Evolutionary conservation across 306 rosid genomes (phyloP), one percentile per base, ranked within the genome.

Genomic region (Acacia melanoxylon): DNA sequence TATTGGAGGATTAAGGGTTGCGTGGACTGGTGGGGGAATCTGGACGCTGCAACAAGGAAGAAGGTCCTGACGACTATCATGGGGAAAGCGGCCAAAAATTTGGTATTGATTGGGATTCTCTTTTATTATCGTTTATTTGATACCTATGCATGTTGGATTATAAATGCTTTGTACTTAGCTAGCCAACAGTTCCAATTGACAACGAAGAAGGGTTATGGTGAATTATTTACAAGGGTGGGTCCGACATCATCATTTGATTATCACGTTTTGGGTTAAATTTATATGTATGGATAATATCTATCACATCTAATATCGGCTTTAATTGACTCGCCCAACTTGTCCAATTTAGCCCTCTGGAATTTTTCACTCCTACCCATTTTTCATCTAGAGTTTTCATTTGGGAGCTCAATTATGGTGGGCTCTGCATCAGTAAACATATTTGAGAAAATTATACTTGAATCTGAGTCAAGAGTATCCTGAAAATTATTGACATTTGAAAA

Each of bases 1-100:
- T 89, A 66, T 79, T 91, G 92, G 91, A 87, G 94, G 88, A 89
- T 89, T 86, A 89, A 87, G 70, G 89, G 94, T 58, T 67, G 72
- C 25, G n/a, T 67, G 72, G 90, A 87, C 52, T 91, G 92, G 92
- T 91, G 94, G 92, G 61, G 42, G 51, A 82, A 84, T 76, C 83
- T 91, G 85, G 92, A 91, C 62, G 51, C 44, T 13, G 40, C 83
- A 49, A 58, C 69, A 13, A 83, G 84, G 84, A 59, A 78, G 54
- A 87, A 89, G 48, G 40, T 89, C n/a, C 56, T 85, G 81, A 83
- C 79, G 72, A 67, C 72, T 19, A 35, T 67, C 45, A 35, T 19
- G 72, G 46, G 72, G 25, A 67, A 67, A 67, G 72, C 72, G 14
- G 72, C 72, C 20, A 67, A 67, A 35, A 67, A 67, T 67, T 37